Conservation (phyloP, 192 early-diverging fungal species). For the Rhizoclosmatium sp. region DNA sequence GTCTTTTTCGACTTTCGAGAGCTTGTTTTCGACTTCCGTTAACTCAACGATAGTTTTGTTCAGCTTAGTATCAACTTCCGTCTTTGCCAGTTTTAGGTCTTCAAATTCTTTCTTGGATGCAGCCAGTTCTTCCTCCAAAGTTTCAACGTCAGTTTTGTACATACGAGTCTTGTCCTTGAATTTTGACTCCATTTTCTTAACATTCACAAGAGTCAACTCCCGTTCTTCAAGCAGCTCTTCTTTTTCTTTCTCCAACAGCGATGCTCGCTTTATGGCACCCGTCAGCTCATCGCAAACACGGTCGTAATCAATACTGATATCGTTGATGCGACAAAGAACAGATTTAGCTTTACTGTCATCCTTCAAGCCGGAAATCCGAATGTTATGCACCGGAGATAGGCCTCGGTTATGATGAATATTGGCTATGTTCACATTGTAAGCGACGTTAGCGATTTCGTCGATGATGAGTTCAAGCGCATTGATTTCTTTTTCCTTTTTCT, state of each 20-base stretch:
- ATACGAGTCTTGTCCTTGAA: conserved; percentile 31
- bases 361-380: conserved; percentile 2
- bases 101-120: conserved; percentile 15
- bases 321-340: conserved; percentile 26
- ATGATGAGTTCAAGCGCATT: conserved; percentile 25
- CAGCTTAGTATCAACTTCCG: conserved; percentile 2
- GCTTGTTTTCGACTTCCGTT: conserved; percentile 5
- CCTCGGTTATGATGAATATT: background rate
- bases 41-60: background rate
- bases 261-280: conserved; percentile 4
- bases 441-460: conserved; percentile 26
- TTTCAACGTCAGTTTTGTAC: conserved; percentile 3
- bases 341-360: conserved; percentile 21
- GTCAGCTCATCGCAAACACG: conserved; percentile 15
- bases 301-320: conserved; percentile 30
- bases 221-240: conserved; percentile 25
- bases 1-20: background rate
- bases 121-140: conserved; percentile 22
- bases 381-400: conserved; percentile 12
- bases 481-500: conserved; percentile 28
- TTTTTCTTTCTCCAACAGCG: background rate
- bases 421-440: background rate
- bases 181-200: conserved; percentile 37
- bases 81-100: background rate
- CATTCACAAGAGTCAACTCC: background rate